Percentiles rank a stretch among this genome's conserved stretches.
These are phyloP conservation scores for Quercus glauca DNA, from an alignment of 306 rosid genomes.

Conservation along the genomic window DNA sequence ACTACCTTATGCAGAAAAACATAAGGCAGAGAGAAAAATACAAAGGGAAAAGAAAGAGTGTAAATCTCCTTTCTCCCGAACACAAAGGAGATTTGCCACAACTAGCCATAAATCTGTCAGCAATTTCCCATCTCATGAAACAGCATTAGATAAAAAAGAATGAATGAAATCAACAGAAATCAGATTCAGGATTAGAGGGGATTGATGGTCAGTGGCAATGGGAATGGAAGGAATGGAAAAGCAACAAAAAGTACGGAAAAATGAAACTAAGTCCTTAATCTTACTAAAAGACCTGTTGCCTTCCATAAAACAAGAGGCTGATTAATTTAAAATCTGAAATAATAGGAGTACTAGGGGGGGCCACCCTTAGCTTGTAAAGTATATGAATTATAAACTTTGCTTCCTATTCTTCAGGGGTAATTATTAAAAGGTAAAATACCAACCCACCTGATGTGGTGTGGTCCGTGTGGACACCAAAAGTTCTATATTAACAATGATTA, in stretches of 20 bases:
- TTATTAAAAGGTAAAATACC: neutral
- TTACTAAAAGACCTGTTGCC: neutral
- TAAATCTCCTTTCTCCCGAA: neutral
- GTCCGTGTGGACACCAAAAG: too few relatives aligned
- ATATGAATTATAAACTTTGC: neutral
- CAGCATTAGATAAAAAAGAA: neutral
- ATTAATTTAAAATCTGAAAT: neutral
- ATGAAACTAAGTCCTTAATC: neutral
- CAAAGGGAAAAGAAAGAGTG: too few relatives aligned
- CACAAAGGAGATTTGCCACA: neutral
- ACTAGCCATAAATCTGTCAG: neutral
- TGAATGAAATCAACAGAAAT: neutral
- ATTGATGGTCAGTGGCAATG: neutral
- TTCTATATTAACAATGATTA: too few relatives aligned
- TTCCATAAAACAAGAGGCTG: neutral
- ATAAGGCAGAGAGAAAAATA: too few relatives aligned
- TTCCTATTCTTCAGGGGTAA: neutral
- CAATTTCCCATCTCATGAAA: neutral
- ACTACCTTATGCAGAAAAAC: too few relatives aligned
- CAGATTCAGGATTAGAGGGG: neutral
- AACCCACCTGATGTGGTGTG: neutral
- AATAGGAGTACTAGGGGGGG: neutral
- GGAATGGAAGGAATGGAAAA: neutral
- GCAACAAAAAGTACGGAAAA: too few relatives aligned
- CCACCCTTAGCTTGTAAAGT: neutral